Percentiles rank a stretch among this genome's conserved stretches.
Conservation (phyloP, 2,329 filamentous ascomycete species). For the Penicillium sp. region DNA sequence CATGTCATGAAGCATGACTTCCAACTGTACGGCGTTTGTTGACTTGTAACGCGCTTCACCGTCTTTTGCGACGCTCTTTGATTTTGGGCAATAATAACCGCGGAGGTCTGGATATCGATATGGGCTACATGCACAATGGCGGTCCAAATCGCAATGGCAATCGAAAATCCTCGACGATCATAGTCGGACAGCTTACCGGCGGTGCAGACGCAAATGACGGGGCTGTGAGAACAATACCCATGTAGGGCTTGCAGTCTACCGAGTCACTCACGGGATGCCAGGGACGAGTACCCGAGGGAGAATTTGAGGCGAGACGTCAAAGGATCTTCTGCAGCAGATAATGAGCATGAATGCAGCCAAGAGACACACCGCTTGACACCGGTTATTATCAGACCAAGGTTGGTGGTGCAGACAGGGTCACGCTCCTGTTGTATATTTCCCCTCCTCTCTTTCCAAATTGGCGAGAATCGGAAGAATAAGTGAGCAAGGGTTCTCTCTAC, state of each 20-base stretch:
- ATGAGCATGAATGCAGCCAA: conserved; percentile 22
- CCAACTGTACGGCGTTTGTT: conserved; percentile 9
- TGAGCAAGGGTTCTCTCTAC: conserved; percentile 1
- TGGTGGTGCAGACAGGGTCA: conserved; percentile 6
- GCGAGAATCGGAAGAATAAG: conserved; percentile 8
- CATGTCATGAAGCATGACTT: conserved; percentile 5
- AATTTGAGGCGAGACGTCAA: conserved; percentile 2
- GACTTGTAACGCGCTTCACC: conserved; percentile 20
- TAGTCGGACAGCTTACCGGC: conserved; percentile 18
- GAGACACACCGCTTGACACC: conserved; percentile 24
- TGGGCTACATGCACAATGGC: conserved; percentile 20
- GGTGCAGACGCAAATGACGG: conserved; percentile 25
- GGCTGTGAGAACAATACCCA: conserved; percentile 11
- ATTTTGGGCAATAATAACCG: conserved; percentile 16
- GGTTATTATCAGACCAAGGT: conserved; percentile 1
- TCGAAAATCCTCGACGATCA: conserved; percentile 10
- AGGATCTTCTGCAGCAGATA: conserved; percentile 6
- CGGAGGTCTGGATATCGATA: conserved; percentile 23
- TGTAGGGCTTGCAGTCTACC: conserved; percentile 6
- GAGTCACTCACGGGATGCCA: conserved; percentile 4
- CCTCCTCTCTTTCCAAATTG: conserved; percentile 4
- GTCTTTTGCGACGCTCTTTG: conserved; percentile 22
- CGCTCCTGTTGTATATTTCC: conserved; percentile 2
- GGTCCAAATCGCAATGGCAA: conserved; percentile 17
- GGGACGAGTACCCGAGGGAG: conserved; percentile 3